These are phyloP conservation scores for Buddleja alternifolia DNA, from an alignment of 257 asterid species.

Conservation along the genomic window DNA sequence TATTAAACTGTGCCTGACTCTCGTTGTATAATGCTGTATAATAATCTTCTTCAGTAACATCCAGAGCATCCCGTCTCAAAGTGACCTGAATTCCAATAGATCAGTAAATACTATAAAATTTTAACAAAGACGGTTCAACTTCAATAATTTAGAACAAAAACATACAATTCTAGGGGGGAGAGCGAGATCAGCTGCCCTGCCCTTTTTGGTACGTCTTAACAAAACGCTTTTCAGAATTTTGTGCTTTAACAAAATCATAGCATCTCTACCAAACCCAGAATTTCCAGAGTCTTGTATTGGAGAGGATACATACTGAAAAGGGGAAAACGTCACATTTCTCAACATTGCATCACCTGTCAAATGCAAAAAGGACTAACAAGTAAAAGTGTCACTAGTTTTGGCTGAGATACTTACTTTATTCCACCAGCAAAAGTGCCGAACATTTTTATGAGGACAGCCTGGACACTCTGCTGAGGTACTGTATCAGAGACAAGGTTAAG, in stretches of 20 bases:
- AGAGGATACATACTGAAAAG: slow-evolving; percentile 67
- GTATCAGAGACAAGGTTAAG: slow-evolving; percentile 34
- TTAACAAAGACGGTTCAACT: slow-evolving; percentile 10
- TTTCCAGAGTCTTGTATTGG: slow-evolving; percentile 77
- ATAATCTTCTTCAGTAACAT: slow-evolving; percentile 87
- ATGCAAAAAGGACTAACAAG: slow-evolving; percentile 1
- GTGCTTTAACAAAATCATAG: slow-evolving; percentile 85
- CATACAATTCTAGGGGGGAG: slow-evolving; percentile 92
- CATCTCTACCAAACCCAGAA: slow-evolving; percentile 54
- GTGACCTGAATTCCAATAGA: slow-evolving; percentile 56
- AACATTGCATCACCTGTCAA: slow-evolving; percentile 21
- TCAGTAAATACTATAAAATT: slow-evolving; percentile 15
- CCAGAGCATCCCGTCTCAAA: slow-evolving; percentile 78
- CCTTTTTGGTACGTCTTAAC: slow-evolving; percentile 91
- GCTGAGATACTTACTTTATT: slow-evolving; percentile 64
- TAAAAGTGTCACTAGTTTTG: slow-evolving; percentile 4
- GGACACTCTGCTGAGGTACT: slow-evolving; percentile 72
- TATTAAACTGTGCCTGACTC: slow-evolving; percentile 88
- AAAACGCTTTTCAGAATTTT: slow-evolving; percentile 77
- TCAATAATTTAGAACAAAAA: slow-evolving; percentile 17
- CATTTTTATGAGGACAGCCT: slow-evolving; percentile 73
- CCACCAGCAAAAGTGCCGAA: slow-evolving; percentile 99
- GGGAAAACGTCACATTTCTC: slow-evolving; percentile 24
- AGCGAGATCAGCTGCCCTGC: slow-evolving; percentile 98
- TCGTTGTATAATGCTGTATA: slow-evolving; percentile 83